These are phyloP conservation scores for Tricholoma matsutake DNA, from an alignment of 768 basidiomycete species.

Conservation along the genomic window DNA sequence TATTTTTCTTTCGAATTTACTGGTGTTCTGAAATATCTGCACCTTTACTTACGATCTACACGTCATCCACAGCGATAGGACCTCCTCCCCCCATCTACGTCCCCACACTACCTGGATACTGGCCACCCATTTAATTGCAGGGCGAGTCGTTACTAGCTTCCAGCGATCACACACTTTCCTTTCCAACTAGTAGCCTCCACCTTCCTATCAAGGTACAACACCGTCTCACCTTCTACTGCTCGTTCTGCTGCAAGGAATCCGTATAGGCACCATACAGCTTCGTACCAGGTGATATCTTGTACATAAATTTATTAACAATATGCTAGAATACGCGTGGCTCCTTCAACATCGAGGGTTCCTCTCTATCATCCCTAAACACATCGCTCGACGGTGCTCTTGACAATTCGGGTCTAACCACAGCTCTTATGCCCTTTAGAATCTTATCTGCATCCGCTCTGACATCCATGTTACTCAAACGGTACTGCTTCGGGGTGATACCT, in stretches of 20 bases:
- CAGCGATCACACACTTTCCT: not conserved
- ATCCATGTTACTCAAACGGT: slow-evolving; percentile 51
- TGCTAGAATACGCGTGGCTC: not conserved
- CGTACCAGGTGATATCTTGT: not conserved
- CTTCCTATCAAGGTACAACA: no score
- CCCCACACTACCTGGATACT: not conserved
- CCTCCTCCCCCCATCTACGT: slow-evolving; percentile 2
- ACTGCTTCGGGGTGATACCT: slow-evolving; percentile 57
- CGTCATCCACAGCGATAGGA: not conserved
- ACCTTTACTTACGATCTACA: not conserved
- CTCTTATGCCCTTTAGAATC: slow-evolving; percentile 14
- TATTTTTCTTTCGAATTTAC: not conserved
- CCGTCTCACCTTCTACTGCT: no score
- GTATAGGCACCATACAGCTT: not conserved
- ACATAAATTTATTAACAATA: not conserved
- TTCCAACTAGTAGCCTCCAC: not conserved
- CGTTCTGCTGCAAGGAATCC: not conserved
- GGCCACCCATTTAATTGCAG: not conserved
- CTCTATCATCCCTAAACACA: not conserved
- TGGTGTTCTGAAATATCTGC: not conserved
- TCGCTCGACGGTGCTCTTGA: not conserved
- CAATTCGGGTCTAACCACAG: not conserved
- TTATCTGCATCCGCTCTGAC: slow-evolving; percentile 39
- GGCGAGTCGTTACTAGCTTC: not conserved
- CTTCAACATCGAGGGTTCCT: not conserved